These are phyloP conservation scores for Rosa rugosa DNA, from an alignment of 306 rosid species.

Conservation along the genomic window DNA sequence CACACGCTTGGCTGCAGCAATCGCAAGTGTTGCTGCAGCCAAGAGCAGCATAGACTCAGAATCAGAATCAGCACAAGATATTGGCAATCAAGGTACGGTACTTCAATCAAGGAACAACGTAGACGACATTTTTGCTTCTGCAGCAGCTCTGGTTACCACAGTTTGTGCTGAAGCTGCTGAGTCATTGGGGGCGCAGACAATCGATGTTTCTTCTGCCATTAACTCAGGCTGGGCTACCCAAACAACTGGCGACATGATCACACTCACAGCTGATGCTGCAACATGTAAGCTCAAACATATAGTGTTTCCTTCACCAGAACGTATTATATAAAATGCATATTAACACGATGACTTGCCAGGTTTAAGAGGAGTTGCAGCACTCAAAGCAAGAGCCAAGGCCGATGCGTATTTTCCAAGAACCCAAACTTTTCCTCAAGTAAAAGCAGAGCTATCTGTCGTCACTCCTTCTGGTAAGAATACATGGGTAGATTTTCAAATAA, in stretches of 20 bases:
- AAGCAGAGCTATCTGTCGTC: conserved; percentile 14
- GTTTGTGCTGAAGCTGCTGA: conserved; percentile 33
- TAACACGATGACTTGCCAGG: conserved; percentile 14
- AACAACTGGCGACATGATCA: conserved; percentile 16
- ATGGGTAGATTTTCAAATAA: neutral
- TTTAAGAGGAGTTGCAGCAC: conserved; percentile 29
- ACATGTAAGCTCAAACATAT: conserved; percentile 14
- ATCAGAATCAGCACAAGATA: conserved; percentile 6
- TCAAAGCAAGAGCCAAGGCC: conserved; percentile 9
- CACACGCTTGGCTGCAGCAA: conserved; percentile 31
- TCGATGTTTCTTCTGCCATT: conserved; percentile 23
- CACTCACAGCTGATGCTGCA: conserved; percentile 30
- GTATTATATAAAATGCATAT: neutral
- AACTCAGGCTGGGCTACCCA: conserved; percentile 31
- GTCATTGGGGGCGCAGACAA: conserved; percentile 24
- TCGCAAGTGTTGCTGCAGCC: conserved; percentile 23
- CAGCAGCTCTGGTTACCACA: conserved; percentile 29
- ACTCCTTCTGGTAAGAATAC: conserved; percentile 27
- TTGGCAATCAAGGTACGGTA: neutral
- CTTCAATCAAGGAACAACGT: neutral
- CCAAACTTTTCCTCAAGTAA: conserved; percentile 14
- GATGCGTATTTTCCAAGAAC: neutral
- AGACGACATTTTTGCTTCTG: conserved; percentile 24
- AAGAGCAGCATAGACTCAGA: conserved; percentile 6
- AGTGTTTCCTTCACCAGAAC: neutral